Evolutionary conservation across 768 basidiomycete species (phyloP).

Genomic region (Amanita rimosa): DNA sequence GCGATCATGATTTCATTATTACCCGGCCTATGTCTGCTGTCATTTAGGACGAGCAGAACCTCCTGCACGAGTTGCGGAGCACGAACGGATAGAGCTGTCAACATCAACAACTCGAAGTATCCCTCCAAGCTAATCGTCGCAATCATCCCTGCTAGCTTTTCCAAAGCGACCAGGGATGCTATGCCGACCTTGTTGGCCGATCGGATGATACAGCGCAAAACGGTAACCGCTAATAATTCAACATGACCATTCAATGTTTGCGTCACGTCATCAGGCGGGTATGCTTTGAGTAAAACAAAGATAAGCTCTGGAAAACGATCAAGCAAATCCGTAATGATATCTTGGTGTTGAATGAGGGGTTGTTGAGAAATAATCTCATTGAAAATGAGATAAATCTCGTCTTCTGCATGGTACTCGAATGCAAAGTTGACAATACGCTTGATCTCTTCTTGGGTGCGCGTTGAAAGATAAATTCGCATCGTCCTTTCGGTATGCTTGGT

Average conservation of each 20-base stretch:
- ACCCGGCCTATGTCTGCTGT: conserved; percentile 22
- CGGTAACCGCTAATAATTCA: conserved; percentile 15
- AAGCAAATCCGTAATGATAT: conserved; percentile 29
- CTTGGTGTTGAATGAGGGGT: conserved; percentile 14
- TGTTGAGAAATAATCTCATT: conserved; percentile 20
- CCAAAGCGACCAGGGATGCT: conserved; percentile 45
- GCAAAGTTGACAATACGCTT: conserved; percentile 28
- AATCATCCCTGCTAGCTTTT: conserved; percentile 39
- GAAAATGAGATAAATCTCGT: conserved; percentile 43
- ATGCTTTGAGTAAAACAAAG: conserved; percentile 37
- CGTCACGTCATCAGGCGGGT: conserved; percentile 28
- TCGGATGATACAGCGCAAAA: conserved; percentile 39
- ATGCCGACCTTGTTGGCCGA: conserved; percentile 44
- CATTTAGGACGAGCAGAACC: conserved; percentile 47
- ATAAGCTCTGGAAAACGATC: conserved; percentile 40
- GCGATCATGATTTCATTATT: conserved; percentile 14
- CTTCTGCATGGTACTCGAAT: conserved; percentile 39
- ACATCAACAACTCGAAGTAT: conserved; percentile 44
- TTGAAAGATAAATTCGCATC: conserved; percentile 15
- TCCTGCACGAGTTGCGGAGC: conserved; percentile 44
- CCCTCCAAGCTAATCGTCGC: conserved; percentile 23
- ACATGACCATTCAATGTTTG: conserved; percentile 19
- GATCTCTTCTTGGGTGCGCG: conserved; percentile 17
- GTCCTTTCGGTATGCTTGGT: conserved; percentile 16
- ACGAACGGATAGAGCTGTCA: conserved; percentile 40